These are phyloP conservation scores for Sanguinoderma infundibulare DNA, from an alignment of 1,284 basidiomycete species.

Conservation along the genomic window DNA sequence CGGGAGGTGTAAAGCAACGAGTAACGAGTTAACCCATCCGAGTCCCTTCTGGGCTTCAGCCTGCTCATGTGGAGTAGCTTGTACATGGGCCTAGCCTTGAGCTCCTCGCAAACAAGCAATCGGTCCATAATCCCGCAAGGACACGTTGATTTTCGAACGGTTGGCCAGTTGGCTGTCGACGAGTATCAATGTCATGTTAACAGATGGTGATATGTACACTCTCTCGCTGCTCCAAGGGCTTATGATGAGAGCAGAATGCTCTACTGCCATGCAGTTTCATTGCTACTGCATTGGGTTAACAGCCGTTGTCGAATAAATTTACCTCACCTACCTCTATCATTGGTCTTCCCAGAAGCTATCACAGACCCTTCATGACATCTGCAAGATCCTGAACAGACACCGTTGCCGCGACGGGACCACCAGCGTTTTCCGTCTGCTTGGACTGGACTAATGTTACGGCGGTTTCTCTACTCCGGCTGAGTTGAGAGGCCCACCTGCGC, in stretches of 20 bases:
- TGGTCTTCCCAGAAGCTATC: too few relatives aligned
- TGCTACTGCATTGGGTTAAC: too few relatives aligned
- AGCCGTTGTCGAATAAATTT: not conserved
- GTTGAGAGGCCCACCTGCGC: not conserved
- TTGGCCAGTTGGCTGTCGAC: too few relatives aligned
- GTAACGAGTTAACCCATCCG: too few relatives aligned
- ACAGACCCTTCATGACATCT: conserved; percentile 10
- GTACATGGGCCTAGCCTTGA: too few relatives aligned
- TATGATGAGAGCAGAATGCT: not conserved
- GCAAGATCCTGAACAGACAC: conserved; percentile 13
- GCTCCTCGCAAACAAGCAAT: too few relatives aligned
- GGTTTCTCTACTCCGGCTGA: not conserved
- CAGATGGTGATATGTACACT: too few relatives aligned
- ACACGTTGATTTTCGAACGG: not conserved
- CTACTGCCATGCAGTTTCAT: not conserved
- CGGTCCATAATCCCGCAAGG: too few relatives aligned
- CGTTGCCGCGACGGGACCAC: not conserved
- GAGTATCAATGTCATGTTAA: not conserved
- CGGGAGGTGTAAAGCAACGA: too few relatives aligned
- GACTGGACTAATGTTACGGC: not conserved
- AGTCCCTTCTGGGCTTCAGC: too few relatives aligned
- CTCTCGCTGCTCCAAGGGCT: too few relatives aligned
- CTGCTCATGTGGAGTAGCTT: too few relatives aligned
- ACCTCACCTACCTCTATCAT: not conserved
- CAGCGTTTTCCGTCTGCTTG: not conserved